Evolutionary conservation across 306 rosid species (phyloP).

Genomic region (Prunus mume): DNA sequence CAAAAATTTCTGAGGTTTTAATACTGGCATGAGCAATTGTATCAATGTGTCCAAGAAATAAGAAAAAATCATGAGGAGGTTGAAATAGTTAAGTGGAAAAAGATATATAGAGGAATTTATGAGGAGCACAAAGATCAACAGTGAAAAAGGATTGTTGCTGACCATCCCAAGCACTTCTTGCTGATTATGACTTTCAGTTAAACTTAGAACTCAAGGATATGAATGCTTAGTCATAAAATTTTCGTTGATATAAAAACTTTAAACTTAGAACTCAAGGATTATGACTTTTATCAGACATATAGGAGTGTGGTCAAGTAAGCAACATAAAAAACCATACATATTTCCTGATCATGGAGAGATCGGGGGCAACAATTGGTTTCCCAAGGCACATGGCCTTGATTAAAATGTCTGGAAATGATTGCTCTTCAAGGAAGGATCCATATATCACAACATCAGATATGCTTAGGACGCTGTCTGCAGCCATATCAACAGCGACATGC

Average conservation of each 20-base stretch:
- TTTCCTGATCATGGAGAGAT: slow-evolving; percentile 74
- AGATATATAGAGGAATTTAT: not conserved
- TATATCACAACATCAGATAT: slow-evolving; percentile 72
- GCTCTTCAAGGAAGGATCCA: slow-evolving; percentile 84
- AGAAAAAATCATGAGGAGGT: not conserved
- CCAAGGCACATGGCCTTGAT: slow-evolving; percentile 86
- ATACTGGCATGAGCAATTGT: not conserved
- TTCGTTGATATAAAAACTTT: not conserved
- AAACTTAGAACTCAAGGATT: no score
- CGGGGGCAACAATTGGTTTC: slow-evolving; percentile 87
- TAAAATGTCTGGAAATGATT: slow-evolving; percentile 78
- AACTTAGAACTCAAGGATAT: not conserved
- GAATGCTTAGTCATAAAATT: not conserved
- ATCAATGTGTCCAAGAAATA: not conserved
- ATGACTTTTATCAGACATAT: not conserved
- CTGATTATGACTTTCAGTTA: not conserved
- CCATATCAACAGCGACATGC: slow-evolving; percentile 62
- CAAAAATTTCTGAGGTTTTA: not conserved
- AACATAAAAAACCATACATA: slow-evolving; percentile 44
- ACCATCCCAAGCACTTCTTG: not conserved
- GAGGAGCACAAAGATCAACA: not conserved
- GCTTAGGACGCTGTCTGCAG: slow-evolving; percentile 54
- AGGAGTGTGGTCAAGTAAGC: not conserved
- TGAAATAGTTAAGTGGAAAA: not conserved
- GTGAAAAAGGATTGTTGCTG: not conserved